These are phyloP conservation scores for Quaeritorhiza haematococci DNA, from an alignment of 371 early-diverging fungal species.

Conservation along the genomic window DNA sequence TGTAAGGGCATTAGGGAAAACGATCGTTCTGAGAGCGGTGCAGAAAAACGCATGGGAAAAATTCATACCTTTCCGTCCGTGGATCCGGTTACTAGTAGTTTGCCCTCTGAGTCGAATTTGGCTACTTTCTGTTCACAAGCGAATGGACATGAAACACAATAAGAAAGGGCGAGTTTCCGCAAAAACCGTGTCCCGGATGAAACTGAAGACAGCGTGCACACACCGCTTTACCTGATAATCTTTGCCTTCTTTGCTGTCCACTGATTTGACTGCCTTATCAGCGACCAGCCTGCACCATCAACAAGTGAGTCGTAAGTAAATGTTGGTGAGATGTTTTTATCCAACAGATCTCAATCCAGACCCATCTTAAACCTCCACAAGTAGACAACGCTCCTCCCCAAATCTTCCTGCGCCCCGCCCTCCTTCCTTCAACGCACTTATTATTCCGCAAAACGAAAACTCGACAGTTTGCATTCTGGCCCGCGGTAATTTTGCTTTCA, in stretches of 20 bases:
- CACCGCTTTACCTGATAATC: too few species aligned
- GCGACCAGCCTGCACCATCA: neutral
- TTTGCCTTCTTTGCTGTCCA: too few species aligned
- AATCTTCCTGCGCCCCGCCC: too few species aligned
- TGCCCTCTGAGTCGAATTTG: constrained; percentile 34
- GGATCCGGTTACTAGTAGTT: constrained; percentile 33
- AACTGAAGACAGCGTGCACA: neutral
- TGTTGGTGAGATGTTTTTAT: neutral
- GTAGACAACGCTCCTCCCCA: too few species aligned
- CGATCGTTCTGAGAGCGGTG: neutral
- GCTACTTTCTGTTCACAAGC: constrained; percentile 35
- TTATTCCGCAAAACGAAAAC: constrained; percentile 14
- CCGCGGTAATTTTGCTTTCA: constrained; percentile 16
- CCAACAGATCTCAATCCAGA: neutral
- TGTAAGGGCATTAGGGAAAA: neutral
- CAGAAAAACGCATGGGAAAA: neutral
- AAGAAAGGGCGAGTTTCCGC: too few species aligned
- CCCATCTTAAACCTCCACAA: neutral
- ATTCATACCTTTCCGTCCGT: constrained; percentile 40
- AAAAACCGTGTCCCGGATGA: neutral
- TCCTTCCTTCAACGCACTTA: neutral
- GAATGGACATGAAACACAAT: too few species aligned
- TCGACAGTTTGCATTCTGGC: constrained; percentile 31
- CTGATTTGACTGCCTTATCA: neutral
- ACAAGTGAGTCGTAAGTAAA: neutral